These are phyloP conservation scores for Drosera spatulata DNA, from an alignment of 179 eudicot species.

Conservation along the genomic window DNA sequence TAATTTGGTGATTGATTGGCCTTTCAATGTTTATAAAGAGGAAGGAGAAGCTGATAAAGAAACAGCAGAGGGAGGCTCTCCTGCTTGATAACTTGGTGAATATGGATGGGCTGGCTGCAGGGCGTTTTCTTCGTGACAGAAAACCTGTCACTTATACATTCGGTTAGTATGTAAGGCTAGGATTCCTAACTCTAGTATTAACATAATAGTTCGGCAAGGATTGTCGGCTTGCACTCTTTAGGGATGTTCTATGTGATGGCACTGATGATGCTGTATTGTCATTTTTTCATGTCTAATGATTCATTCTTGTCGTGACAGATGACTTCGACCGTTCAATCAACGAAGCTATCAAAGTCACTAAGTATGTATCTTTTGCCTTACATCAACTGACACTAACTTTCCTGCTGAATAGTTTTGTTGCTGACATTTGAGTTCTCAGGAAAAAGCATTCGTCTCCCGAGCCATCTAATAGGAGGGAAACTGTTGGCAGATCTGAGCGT, in stretches of 20 bases:
- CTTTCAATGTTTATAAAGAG: constrained; percentile 20
- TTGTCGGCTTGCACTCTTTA: too few species aligned
- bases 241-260: too few species aligned
- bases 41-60: constrained; percentile 74
- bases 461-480: constrained; percentile 40
- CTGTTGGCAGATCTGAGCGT: constrained; percentile 23
- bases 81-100: constrained; percentile 60
- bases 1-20: too few species aligned
- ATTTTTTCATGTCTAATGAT: too few species aligned
- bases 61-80: constrained; percentile 90
- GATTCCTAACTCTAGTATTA: too few species aligned
- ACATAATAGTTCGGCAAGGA: too few species aligned
- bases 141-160: constrained; percentile 94
- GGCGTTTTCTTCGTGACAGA: constrained; percentile 90
- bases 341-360: constrained; percentile 87
- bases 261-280: too few species aligned
- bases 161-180: constrained; percentile 7
- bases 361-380: constrained; percentile 32
- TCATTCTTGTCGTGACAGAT: constrained; percentile 36
- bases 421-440: constrained; percentile 21
- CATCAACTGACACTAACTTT: background rate
- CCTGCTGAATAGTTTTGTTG: background rate
- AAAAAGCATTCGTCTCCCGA: constrained; percentile 58
- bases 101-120: constrained; percentile 68
- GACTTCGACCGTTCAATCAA: constrained; percentile 79